Conservation (phyloP, 2,329 filamentous ascomycete species). For the Calycina marina region DNA sequence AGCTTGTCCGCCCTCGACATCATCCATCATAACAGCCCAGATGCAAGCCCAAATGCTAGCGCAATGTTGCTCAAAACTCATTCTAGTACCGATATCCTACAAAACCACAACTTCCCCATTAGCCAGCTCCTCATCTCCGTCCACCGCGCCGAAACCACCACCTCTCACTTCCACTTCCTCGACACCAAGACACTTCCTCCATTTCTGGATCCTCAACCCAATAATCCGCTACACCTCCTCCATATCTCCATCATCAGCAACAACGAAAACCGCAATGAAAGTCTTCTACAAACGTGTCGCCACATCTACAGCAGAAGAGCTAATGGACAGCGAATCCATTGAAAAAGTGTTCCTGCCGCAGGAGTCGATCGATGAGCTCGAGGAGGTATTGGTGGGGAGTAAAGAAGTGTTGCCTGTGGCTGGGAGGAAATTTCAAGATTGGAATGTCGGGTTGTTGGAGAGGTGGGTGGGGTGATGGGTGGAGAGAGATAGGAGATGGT, state of each 20-base stretch:
- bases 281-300: conserved; percentile 14
- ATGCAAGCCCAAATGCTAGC: conserved; percentile 5
- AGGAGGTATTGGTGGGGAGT: conserved; percentile 26
- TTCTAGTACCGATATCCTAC: conserved; percentile 2
- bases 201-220: conserved; percentile 7
- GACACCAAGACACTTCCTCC: neutral
- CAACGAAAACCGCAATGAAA: conserved; percentile 16
- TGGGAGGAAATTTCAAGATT: conserved; percentile 46
- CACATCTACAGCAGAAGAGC: conserved; percentile 5
- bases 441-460: conserved; percentile 50
- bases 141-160: neutral
- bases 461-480: conserved; percentile 40
- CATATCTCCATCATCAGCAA: conserved; percentile 2
- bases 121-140: neutral
- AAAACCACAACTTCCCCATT: conserved; percentile 1
- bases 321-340: conserved; percentile 20
- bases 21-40: conserved; percentile 10
- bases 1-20: conserved; percentile 5
- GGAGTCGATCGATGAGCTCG: conserved; percentile 32
- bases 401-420: conserved; percentile 36
- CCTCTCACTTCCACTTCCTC: neutral
- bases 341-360: conserved; percentile 42
- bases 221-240: conserved; percentile 3
- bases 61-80: conserved; percentile 3
- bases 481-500: neutral